phyloP scores from a whole-genome alignment of 1,284 basidiomycete genomes.

The Cutaneotrichosporon cavernicola region DNA sequence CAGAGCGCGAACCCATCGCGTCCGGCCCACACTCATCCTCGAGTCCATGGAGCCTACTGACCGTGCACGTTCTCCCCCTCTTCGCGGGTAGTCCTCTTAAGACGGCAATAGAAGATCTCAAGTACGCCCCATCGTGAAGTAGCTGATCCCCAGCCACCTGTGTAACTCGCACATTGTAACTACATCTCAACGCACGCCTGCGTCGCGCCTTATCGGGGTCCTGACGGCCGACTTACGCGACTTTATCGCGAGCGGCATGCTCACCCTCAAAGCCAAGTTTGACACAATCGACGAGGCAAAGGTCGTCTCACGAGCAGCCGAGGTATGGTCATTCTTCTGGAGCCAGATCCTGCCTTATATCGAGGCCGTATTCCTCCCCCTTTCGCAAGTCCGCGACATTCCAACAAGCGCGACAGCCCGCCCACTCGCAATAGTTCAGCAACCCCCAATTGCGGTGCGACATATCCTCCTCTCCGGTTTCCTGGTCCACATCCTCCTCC shows the following conservation, averaged over 20 bases:
- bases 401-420: slow-evolving; percentile 23
- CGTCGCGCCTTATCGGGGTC: slow-evolving; percentile 53
- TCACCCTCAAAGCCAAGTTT: slow-evolving; percentile 84
- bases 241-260: slow-evolving; percentile 81
- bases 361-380: slow-evolving; percentile 57
- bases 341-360: slow-evolving; percentile 74
- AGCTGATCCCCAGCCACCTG: slow-evolving; percentile 33
- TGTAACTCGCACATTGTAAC: slow-evolving; percentile 46
- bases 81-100: slow-evolving; percentile 90
- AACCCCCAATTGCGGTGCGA: slow-evolving; percentile 44
- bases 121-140: slow-evolving; percentile 50
- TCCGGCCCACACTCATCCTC: slow-evolving; percentile 42
- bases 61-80: slow-evolving; percentile 80
- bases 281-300: slow-evolving; percentile 61
- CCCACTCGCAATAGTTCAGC: slow-evolving; percentile 15
- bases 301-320: slow-evolving; percentile 72
- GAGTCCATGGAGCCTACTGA: slow-evolving; percentile 72
- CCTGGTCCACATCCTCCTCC: slow-evolving; percentile 50
- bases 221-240: slow-evolving; percentile 79
- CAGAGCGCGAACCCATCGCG: slow-evolving; percentile 5
- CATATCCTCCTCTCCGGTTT: slow-evolving; percentile 52
- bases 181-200: slow-evolving; percentile 41
- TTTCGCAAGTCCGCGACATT: slow-evolving; percentile 45
- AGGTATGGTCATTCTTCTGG: slow-evolving; percentile 94
- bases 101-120: slow-evolving; percentile 87